Evolutionary conservation across 108 stramenopile species (phyloP), one percentile per base, ranked within the genome.

Genomic region (Fistulifera solaris): DNA sequence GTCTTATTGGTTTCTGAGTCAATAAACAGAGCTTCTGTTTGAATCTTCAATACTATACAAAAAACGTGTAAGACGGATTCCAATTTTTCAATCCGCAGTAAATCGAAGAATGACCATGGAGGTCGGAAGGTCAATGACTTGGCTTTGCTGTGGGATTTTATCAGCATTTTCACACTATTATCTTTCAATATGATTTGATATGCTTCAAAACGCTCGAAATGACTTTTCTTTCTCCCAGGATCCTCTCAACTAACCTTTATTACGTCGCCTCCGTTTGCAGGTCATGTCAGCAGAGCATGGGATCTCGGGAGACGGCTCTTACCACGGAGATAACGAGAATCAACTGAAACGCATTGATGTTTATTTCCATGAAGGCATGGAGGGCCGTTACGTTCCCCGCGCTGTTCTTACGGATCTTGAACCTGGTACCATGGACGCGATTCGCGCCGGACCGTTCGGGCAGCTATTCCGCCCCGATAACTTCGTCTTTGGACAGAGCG

Each of bases 401-500:
- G 86, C 90, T 43, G 68, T 90, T 50, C 73, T 88, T n/a, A 93
- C 85, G 56, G 91, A 93, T 75, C 70, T 93, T 52, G 90, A 93
- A 69, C 90, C 90, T 57, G 91, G 91, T 43, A 93, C 91, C 58
- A 93, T 93, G 91, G 91, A 93, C 63, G 69, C 91, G 38, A 81
- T 93, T 39, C 85, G 91, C 49, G 69, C 70, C 47, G 81, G 84
- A 44, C 61, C 78, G 18, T 89, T 70, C 56, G 85, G 85, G 27
- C 40, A 73, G 46, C 79, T 96, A 43, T 96, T 94, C 84, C 83
- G 93, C 45, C 95, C 95, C 18, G 95, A 96, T 56, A 96, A 96
- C 88, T 94, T 94, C 64, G 87, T 96, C 46, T 93, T 91, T 68
- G 95, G 95, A 47, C 93, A 95, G 70, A 78, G 83, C 19, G 91